Evolutionary conservation across 106 monocot species (phyloP).

Genomic region (Dendrobium officinale): DNA sequence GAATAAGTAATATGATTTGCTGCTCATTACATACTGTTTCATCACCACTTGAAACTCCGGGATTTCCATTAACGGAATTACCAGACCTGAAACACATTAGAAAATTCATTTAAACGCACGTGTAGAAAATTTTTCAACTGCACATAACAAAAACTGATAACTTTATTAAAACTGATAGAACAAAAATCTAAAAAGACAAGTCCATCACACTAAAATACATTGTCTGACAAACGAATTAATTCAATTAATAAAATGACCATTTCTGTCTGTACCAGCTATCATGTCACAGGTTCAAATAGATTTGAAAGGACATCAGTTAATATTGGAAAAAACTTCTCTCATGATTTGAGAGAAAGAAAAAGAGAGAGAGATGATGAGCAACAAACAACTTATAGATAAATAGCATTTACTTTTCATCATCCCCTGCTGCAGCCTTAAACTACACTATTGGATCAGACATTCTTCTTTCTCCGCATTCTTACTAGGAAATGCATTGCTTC

Average conservation of each 20-base stretch:
- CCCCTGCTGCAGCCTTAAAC: no score
- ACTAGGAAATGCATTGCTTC: no score
- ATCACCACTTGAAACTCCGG: slow-evolving; percentile 76
- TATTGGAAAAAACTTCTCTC: not conserved
- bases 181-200: not conserved
- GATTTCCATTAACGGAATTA: slow-evolving; percentile 66
- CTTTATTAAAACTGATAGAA: not conserved
- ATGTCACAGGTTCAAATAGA: not conserved
- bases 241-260: not conserved
- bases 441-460: no score
- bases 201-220: not conserved
- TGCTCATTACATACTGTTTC: slow-evolving; percentile 58
- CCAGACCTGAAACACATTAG: slow-evolving; percentile 64
- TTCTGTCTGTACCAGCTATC: not conserved
- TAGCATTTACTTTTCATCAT: not conserved
- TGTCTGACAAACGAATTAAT: not conserved
- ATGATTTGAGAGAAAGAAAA: not conserved
- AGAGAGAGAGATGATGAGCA: not conserved
- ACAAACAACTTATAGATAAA: not conserved
- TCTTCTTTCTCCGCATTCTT: no score
- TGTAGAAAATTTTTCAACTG: not conserved
- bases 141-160: not conserved
- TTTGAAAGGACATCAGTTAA: not conserved
- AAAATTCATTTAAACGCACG: not conserved
- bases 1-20: not conserved